A percentile compares a stretch with the other conserved stretches of the same genome.
phyloP scores from a whole-genome alignment of 2,329 filamentous ascomycete genomes.

The Talaromyces sp. region DNA sequence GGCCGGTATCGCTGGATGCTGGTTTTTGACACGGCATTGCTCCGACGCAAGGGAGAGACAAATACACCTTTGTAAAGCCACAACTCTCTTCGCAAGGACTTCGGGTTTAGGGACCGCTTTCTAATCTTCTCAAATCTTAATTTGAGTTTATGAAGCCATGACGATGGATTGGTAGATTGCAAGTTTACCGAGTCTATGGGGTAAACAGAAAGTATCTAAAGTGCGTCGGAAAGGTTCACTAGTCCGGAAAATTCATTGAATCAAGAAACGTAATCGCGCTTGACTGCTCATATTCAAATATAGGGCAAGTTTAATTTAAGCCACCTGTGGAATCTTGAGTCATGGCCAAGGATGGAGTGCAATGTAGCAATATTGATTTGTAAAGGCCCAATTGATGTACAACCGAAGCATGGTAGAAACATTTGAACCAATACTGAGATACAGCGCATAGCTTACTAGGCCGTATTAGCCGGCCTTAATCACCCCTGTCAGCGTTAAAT shows the following conservation, averaged over 20 bases:
- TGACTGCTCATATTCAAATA: too few relatives aligned
- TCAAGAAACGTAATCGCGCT: too few relatives aligned
- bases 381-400: not conserved
- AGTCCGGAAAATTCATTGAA: too few relatives aligned
- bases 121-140: too few relatives aligned
- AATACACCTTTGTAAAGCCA: constrained; percentile 15
- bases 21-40: constrained; percentile 19
- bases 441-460: constrained; percentile 8
- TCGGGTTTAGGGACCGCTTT: not conserved
- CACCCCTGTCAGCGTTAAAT: constrained; percentile 26
- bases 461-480: constrained; percentile 6
- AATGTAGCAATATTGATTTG: too few relatives aligned
- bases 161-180: not conserved
- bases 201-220: too few relatives aligned
- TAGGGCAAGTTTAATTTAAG: too few relatives aligned
- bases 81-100: constrained; percentile 18
- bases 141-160: too few relatives aligned
- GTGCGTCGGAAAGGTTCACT: not conserved
- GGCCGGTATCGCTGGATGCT: constrained; percentile 8
- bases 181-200: not conserved
- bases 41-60: constrained; percentile 27
- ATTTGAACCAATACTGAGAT: not conserved
- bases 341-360: too few relatives aligned
- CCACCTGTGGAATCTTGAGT: too few relatives aligned
- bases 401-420: not conserved